Evolutionary conservation across 306 rosid species (phyloP).

Genomic region (Trichosanthes truncata): DNA sequence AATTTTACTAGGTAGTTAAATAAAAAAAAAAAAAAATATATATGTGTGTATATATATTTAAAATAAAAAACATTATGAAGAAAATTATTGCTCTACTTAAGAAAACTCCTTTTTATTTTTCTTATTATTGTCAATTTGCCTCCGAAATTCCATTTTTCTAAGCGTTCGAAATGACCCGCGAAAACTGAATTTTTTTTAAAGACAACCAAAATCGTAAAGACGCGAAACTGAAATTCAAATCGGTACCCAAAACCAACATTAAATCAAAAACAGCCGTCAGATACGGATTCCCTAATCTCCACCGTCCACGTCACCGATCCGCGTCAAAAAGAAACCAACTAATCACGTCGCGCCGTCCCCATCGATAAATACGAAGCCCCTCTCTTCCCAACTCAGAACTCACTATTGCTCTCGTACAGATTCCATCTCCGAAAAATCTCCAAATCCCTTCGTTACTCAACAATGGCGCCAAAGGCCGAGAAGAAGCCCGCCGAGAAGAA

Average conservation of each 20-base stretch:
- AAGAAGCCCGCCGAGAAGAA: conserved; percentile 49
- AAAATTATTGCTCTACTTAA: not conserved
- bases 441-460: not conserved
- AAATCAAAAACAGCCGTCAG: not conserved
- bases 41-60: too few species aligned
- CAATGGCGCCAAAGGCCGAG: conserved; percentile 35
- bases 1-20: too few species aligned
- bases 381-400: not conserved
- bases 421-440: not conserved
- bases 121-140: too few species aligned
- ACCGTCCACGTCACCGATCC: not conserved
- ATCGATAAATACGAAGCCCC: not conserved
- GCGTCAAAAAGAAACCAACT: not conserved
- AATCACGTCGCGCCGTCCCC: not conserved
- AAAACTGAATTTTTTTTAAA: not conserved
- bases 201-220: not conserved
- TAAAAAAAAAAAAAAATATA: too few species aligned
- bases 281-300: not conserved
- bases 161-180: not conserved
- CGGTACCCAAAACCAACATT: not conserved
- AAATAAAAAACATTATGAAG: not conserved
- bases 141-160: not conserved
- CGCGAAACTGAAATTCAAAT: not conserved
- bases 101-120: too few species aligned
- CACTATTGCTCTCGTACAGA: not conserved